Evolutionary conservation across 306 rosid genomes (phyloP).

Genomic region (Neltuma alba): DNA sequence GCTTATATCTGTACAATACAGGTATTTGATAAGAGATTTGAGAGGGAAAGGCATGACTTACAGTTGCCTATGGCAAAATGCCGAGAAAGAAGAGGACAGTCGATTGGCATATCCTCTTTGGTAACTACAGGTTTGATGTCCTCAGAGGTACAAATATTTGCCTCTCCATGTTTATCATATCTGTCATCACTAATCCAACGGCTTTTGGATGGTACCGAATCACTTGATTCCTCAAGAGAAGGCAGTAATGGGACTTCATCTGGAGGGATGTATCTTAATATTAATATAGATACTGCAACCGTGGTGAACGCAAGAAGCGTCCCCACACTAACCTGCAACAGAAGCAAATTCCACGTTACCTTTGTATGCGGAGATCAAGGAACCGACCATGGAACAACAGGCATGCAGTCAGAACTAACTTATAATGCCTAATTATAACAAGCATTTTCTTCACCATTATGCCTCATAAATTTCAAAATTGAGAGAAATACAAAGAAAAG

Average conservation of each 20-base stretch:
- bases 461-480: neutral
- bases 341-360: slow-evolving; percentile 29
- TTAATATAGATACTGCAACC: slow-evolving; percentile 81
- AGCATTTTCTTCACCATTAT: neutral
- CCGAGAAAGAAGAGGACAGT: slow-evolving; percentile 54
- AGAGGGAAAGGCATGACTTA: slow-evolving; percentile 46
- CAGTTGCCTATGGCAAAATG: slow-evolving; percentile 54
- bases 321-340: slow-evolving; percentile 87
- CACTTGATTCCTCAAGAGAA: slow-evolving; percentile 62
- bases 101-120: slow-evolving; percentile 47
- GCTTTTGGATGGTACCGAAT: slow-evolving; percentile 37
- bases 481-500: neutral
- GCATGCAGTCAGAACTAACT: slow-evolving; percentile 15
- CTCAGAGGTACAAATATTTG: slow-evolving; percentile 35
- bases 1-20: neutral
- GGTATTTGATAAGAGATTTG: neutral
- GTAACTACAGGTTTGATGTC: slow-evolving; percentile 44
- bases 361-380: neutral
- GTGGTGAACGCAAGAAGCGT: slow-evolving; percentile 86
- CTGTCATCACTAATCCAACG: slow-evolving; percentile 35
- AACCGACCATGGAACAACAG: neutral
- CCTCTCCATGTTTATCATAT: slow-evolving; percentile 38
- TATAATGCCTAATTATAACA: neutral
- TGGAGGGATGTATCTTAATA: slow-evolving; percentile 92
- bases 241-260: slow-evolving; percentile 66